Conservation (phyloP, 495 filamentous ascomycete species). For the Sphaerosporella brunnea region DNA sequence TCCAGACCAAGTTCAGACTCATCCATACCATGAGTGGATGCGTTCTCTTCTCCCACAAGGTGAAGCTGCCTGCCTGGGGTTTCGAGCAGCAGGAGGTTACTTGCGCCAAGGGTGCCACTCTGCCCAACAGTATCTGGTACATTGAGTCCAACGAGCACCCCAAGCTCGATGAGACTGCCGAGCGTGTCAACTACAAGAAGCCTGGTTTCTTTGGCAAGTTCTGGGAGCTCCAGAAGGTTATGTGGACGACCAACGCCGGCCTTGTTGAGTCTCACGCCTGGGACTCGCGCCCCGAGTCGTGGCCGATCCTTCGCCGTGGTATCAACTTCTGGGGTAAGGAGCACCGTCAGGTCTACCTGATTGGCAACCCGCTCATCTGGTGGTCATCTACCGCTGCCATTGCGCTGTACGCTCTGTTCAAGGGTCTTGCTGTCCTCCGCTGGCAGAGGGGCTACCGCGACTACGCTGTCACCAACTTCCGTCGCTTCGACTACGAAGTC, state of each 20-base stretch:
- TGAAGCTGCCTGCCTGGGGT: constrained; percentile 93
- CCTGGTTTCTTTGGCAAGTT: constrained; percentile 97
- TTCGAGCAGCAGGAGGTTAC: constrained; percentile 97
- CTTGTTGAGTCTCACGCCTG: constrained; percentile 92
- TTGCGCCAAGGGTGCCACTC: constrained; percentile 76
- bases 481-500: constrained; percentile 93
- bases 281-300: constrained; percentile 88
- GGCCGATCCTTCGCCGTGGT: constrained; percentile 81
- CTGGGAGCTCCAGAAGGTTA: constrained; percentile 97
- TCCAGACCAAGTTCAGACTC: constrained; percentile 89
- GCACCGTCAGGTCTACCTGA: constrained; percentile 84
- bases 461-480: constrained; percentile 64
- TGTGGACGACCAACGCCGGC: constrained; percentile 97
- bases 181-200: constrained; percentile 87
- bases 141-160: constrained; percentile 79
- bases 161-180: constrained; percentile 49
- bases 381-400: constrained; percentile 76
- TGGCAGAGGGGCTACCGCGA: constrained; percentile 88
- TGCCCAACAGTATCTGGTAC: constrained; percentile 95
- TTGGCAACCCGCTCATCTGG: constrained; percentile 93
- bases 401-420: constrained; percentile 60
- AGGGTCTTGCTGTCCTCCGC: constrained; percentile 68
- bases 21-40: constrained; percentile 95
- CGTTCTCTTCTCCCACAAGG: constrained; percentile 92
- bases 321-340: constrained; percentile 99